Percentiles rank a stretch among this genome's conserved stretches.
Conservation (phyloP, 164 flowering plant species). For the Magnolia officinalis region DNA sequence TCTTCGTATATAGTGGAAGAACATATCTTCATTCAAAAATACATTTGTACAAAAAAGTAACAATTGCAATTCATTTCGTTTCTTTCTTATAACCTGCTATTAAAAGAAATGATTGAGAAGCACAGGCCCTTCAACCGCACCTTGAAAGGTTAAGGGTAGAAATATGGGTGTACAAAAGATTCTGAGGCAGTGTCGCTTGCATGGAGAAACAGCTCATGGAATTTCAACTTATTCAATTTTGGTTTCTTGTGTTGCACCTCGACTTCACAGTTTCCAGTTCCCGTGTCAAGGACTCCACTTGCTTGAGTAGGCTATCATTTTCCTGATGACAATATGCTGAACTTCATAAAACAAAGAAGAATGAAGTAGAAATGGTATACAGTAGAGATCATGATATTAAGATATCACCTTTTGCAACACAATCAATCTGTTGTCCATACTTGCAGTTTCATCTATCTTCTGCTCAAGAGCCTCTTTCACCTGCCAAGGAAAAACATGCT, state of each 20-base stretch:
- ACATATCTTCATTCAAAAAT: background rate
- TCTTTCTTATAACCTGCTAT: background rate
- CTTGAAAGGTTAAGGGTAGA: background rate
- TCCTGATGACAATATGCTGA: conserved; percentile 40
- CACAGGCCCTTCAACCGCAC: background rate
- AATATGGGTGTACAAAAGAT: background rate
- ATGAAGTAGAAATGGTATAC: background rate
- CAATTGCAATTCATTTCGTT: background rate
- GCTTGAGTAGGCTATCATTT: conserved; percentile 48
- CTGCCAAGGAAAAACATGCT: conserved; percentile 24
- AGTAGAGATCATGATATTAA: background rate
- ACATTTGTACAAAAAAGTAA: background rate
- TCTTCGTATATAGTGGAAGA: background rate
- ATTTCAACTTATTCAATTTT: background rate
- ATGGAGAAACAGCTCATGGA: background rate
- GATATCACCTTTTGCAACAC: conserved; percentile 50
- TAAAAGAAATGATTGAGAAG: background rate
- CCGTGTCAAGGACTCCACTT: conserved; percentile 45
- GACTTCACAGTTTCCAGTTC: conserved; percentile 55
- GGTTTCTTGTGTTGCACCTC: conserved; percentile 37
- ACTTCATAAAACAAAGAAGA: background rate
- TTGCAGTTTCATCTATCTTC: conserved; percentile 28
- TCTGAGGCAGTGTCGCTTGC: background rate
- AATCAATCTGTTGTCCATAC: conserved; percentile 28
- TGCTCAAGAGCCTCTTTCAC: conserved; percentile 32